Conservation (phyloP, 352 stramenopile species). For the Globisporangium paddicum region DNA sequence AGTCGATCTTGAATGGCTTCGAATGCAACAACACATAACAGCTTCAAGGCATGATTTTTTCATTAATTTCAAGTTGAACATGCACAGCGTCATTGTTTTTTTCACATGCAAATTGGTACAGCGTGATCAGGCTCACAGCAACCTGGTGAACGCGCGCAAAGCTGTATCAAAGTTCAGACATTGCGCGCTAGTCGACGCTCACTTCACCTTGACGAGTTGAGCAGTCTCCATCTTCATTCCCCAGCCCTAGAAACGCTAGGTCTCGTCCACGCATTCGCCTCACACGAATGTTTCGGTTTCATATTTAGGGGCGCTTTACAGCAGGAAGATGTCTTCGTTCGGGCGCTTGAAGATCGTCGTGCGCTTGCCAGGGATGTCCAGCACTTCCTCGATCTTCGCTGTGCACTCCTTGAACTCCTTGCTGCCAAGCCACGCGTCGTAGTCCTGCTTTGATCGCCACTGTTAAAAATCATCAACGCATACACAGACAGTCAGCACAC, state of each 20-base stretch:
- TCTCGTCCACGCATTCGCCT: too few species aligned
- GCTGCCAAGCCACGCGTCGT: conserved; percentile 70
- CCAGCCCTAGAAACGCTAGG: background rate
- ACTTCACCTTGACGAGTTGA: too few species aligned
- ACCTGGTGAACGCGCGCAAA: background rate
- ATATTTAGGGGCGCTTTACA: conserved; percentile 27
- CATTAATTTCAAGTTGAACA: conserved; percentile 3
- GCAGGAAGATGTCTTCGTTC: conserved; percentile 83
- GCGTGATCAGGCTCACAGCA: background rate
- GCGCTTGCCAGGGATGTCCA: conserved; percentile 81
- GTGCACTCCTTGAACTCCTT: conserved; percentile 81
- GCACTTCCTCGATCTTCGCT: conserved; percentile 79
- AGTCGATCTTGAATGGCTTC: too few species aligned
- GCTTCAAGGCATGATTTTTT: background rate
- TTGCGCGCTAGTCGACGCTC: too few species aligned
- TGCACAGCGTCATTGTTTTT: background rate
- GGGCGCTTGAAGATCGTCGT: conserved; percentile 81
- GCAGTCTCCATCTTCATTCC: background rate
- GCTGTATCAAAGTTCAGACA: too few species aligned
- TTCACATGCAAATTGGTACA: conserved; percentile 7
- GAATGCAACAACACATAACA: too few species aligned
- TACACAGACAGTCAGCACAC: background rate
- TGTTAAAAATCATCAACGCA: conserved; percentile 18
- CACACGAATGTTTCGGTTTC: background rate
- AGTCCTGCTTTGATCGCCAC: conserved; percentile 81